Conservation (phyloP, 2,329 filamentous ascomycete genomes). For the Thelonectria blattea region DNA sequence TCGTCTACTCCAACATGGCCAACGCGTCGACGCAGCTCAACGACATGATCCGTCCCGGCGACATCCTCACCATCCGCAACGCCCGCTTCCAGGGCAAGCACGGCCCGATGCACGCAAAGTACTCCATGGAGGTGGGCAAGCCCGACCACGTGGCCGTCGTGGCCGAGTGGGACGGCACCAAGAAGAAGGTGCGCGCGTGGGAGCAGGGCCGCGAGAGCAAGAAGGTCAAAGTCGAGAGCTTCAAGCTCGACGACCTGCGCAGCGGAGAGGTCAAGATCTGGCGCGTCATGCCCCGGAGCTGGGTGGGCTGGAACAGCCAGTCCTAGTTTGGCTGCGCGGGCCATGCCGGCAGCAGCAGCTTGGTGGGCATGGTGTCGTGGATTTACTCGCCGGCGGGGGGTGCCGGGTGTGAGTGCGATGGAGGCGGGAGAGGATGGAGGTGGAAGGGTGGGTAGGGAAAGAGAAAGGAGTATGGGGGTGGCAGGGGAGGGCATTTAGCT, state of each 20-base stretch:
- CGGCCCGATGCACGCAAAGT: constrained; percentile 94
- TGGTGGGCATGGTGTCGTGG: constrained; percentile 21
- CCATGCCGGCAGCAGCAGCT: constrained; percentile 26
- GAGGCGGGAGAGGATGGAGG: not conserved
- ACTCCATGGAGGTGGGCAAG: constrained; percentile 85
- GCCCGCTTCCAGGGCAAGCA: constrained; percentile 95
- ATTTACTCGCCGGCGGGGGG: not conserved
- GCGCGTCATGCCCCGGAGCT: constrained; percentile 89
- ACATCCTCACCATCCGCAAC: constrained; percentile 92
- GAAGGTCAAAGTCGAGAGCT: constrained; percentile 94
- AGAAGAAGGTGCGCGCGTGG: constrained; percentile 96
- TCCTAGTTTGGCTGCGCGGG: constrained; percentile 52
- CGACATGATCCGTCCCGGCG: constrained; percentile 91
- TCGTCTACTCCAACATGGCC: constrained; percentile 93
- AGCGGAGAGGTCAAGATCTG: constrained; percentile 97
- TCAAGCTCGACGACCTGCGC: constrained; percentile 87
- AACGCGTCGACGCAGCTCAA: constrained; percentile 90
- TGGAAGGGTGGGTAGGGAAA: constrained; percentile 12
- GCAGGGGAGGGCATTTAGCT: constrained; percentile 32
- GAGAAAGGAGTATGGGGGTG: not conserved
- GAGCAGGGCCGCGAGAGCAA: constrained; percentile 93
- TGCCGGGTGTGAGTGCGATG: not conserved
- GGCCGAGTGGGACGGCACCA: constrained; percentile 96
- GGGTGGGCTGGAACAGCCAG: constrained; percentile 84
- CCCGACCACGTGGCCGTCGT: constrained; percentile 90